phyloP scores from a whole-genome alignment of 352 stramenopile species.

The Phytophthora europaea region DNA sequence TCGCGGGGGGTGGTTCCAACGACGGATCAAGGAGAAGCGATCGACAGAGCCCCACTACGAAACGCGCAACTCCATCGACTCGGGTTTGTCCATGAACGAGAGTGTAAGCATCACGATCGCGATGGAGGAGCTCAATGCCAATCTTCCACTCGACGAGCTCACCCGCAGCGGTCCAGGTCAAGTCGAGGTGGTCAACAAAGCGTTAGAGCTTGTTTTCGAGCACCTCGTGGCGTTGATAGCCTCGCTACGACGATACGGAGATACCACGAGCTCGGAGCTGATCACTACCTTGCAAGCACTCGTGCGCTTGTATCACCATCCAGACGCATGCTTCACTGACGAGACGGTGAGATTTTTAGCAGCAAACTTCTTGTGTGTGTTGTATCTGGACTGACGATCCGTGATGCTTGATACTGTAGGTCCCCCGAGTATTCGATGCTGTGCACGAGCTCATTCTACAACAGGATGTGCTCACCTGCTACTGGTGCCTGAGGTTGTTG shows the following conservation, averaged over 20 bases:
- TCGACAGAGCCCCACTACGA: constrained; percentile 39
- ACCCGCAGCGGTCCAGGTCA: constrained; percentile 37
- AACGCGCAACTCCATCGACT: constrained; percentile 58
- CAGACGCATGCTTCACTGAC: constrained; percentile 53
- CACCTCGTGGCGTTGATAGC: constrained; percentile 53
- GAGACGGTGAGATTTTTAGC: constrained; percentile 34
- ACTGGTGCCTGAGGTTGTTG: constrained; percentile 76
- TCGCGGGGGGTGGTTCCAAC: constrained; percentile 48
- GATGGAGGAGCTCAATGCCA: constrained; percentile 72
- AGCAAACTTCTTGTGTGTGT: neutral
- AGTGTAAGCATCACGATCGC: constrained; percentile 47
- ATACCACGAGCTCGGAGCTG: constrained; percentile 48
- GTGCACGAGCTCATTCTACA: constrained; percentile 67
- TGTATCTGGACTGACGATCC: constrained; percentile 10
- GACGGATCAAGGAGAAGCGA: constrained; percentile 43
- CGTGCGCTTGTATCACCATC: constrained; percentile 55
- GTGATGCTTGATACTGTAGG: constrained; percentile 29
- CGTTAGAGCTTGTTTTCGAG: constrained; percentile 59
- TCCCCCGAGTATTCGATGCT: constrained; percentile 59
- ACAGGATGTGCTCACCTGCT: constrained; percentile 68
- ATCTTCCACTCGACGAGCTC: constrained; percentile 54
- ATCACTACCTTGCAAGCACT: constrained; percentile 63
- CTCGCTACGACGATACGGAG: constrained; percentile 43
- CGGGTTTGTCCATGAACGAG: constrained; percentile 62
- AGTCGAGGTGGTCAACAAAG: constrained; percentile 50